Base-by-base conservation (phyloP, 2,329 filamentous ascomycete genomes). In the Trichophaea hybrida region DNA sequence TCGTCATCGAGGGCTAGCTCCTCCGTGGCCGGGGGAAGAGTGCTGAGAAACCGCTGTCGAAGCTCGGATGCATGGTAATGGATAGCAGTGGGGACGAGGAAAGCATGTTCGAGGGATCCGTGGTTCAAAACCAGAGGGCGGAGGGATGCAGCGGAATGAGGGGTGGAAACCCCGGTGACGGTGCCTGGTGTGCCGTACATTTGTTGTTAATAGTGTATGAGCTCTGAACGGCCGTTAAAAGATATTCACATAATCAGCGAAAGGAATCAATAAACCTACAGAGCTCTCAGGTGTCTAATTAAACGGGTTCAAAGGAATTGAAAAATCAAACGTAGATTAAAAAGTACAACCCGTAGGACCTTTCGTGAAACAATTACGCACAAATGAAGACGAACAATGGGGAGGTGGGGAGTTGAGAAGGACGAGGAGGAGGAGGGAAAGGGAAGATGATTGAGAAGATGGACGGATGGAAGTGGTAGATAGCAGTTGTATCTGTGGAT, bases 1-100 rank as follows among this genome's bases (percentile, higher is more conserved):
- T 98, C 94, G 69, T 98, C 93, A 77, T 98, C 94, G 72, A 91
- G 89, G 63, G 93, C 94, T 65, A 97, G 82, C 77, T 98, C 93
- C 72, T 98, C 93, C 72, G 94, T 98, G 60, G 93, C 87, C 69
- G 84, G 79, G 57, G 94, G 94, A 68, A 98, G 80, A 65, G 84
- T 88, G 52, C 86, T 80, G 66, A 83, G 80, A 75, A 98, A 98
- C 67, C 83, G 81, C 69, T 96, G 90, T 78, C 91, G 94, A 71
- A 97, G 79, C 76, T 95, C 88, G 62, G 89, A 86, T 69, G 93
- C 93, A 74, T 93, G 90, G 78, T 94, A 98, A 75, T 98, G 93
- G 65, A 96, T 82, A 70, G 84, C 87, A 68, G 93, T 97, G 61
- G 93, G 91, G 71, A 98, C 86, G 70, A 96, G 84, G 73, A 98